phyloP scores from a whole-genome alignment of 768 basidiomycete species.

The Tricholoma sp. region DNA sequence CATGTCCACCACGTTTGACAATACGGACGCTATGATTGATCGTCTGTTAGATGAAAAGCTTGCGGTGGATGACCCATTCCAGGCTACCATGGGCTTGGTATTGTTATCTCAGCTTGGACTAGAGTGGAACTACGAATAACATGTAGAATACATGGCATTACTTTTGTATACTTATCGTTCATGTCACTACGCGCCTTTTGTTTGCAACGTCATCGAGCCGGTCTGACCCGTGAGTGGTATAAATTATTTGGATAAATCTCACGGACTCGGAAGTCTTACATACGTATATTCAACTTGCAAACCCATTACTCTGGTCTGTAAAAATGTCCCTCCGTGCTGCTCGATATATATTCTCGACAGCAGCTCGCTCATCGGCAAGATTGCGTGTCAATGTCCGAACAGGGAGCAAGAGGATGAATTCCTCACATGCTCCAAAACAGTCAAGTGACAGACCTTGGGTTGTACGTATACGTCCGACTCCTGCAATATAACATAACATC shows the following conservation, averaged over 20 bases:
- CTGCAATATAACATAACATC: not conserved
- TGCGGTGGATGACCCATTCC: conserved; percentile 33
- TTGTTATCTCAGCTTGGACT: conserved; percentile 35
- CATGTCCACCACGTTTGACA: conserved; percentile 16
- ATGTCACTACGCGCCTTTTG: no score
- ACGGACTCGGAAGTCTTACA: conserved; percentile 15
- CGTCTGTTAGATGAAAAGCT: conserved; percentile 30
- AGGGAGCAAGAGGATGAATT: conserved; percentile 30
- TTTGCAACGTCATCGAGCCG: conserved; percentile 21
- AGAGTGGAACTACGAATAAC: conserved; percentile 21
- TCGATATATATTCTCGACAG: conserved; percentile 28
- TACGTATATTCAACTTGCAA: conserved; percentile 7
- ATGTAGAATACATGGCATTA: not conserved
- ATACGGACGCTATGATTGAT: conserved; percentile 20
- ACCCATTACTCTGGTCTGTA: not conserved
- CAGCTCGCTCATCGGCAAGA: conserved; percentile 24
- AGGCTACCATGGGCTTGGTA: conserved; percentile 44
- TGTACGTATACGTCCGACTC: conserved; percentile 21
- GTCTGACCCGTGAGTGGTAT: conserved; percentile 31
- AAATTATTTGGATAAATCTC: not conserved
- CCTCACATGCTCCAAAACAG: conserved; percentile 29
- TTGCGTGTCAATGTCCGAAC: conserved; percentile 17
- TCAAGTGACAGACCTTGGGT: conserved; percentile 41
- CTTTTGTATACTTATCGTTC: no score
- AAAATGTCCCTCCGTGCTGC: conserved; percentile 36